Percentiles rank a stretch among this genome's conserved stretches.
These are phyloP conservation scores for Fusarium subglutinans DNA, from an alignment of 2,329 filamentous ascomycete species.

Conservation along the genomic window DNA sequence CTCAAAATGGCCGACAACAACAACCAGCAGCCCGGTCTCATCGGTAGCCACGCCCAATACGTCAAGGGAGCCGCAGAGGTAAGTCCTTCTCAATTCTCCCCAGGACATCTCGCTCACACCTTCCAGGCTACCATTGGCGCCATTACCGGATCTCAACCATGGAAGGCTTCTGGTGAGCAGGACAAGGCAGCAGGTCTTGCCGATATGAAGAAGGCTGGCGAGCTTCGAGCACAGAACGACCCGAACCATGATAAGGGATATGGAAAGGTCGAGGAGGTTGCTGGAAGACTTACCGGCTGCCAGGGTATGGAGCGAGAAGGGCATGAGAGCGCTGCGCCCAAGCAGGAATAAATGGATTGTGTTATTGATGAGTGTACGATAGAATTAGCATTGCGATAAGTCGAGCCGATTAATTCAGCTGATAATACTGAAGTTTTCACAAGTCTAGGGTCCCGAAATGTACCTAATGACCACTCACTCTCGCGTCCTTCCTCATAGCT, in stretches of 20 bases:
- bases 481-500: not conserved
- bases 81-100: constrained; percentile 27
- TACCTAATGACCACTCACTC: too few relatives aligned
- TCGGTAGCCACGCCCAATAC: constrained; percentile 73
- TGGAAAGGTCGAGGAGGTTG: constrained; percentile 71
- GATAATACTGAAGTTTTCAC: not conserved
- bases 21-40: constrained; percentile 60
- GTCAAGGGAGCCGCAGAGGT: constrained; percentile 75
- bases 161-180: constrained; percentile 70
- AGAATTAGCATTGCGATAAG: not conserved
- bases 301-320: constrained; percentile 76
- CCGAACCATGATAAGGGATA: constrained; percentile 62
- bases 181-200: constrained; percentile 71
- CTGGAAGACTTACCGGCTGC: constrained; percentile 71
- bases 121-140: constrained; percentile 66
- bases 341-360: constrained; percentile 33
- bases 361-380: constrained; percentile 10
- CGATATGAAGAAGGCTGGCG: constrained; percentile 68
- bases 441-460: not conserved
- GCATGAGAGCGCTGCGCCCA: constrained; percentile 56
- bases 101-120: not conserved
- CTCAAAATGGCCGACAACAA: constrained; percentile 44
- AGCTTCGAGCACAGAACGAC: constrained; percentile 62
- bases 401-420: not conserved
- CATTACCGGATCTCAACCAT: constrained; percentile 69